Percentiles rank a stretch among this genome's conserved stretches.
phyloP scores from a whole-genome alignment of 108 stramenopile species.

The Nitzschia inconspicua region DNA sequence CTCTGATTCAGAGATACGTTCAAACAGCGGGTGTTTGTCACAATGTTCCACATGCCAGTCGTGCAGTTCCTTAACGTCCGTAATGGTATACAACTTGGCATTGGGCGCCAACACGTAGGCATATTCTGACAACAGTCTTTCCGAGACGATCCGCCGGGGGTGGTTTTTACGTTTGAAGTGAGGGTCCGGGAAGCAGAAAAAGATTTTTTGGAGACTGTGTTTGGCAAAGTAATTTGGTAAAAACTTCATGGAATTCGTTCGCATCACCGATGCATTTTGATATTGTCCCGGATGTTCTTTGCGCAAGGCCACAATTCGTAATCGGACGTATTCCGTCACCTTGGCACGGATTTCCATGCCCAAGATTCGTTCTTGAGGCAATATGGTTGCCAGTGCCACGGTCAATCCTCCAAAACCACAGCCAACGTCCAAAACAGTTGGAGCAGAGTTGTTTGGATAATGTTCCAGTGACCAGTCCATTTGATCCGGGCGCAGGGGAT shows the following conservation, averaged over 20 bases:
- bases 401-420: slow-evolving; percentile 98
- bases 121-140: slow-evolving; percentile 88
- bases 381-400: slow-evolving; percentile 67
- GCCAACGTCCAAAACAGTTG: slow-evolving; percentile 93
- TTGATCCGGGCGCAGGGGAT: slow-evolving; percentile 72
- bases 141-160: slow-evolving; percentile 84
- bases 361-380: slow-evolving; percentile 82
- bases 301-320: slow-evolving; percentile 87
- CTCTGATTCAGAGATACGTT: slow-evolving; percentile 48
- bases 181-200: slow-evolving; percentile 98
- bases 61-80: slow-evolving; percentile 95
- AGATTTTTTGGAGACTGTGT: slow-evolving; percentile 75
- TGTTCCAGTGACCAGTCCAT: slow-evolving; percentile 89
- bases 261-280: slow-evolving; percentile 82
- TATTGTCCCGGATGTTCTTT: slow-evolving; percentile 70
- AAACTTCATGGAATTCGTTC: slow-evolving; percentile 94
- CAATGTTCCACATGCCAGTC: slow-evolving; percentile 92
- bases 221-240: slow-evolving; percentile 64
- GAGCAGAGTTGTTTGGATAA: slow-evolving; percentile 35
- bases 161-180: slow-evolving; percentile 99
- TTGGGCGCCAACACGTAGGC: slow-evolving; percentile 78
- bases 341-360: slow-evolving; percentile 97
- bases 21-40: slow-evolving; percentile 82
- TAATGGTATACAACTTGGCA: slow-evolving; percentile 90
- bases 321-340: slow-evolving; percentile 93